Evolutionary conservation across 176 grass and related monocot genomes (phyloP).

Genomic region (Carex pumila): DNA sequence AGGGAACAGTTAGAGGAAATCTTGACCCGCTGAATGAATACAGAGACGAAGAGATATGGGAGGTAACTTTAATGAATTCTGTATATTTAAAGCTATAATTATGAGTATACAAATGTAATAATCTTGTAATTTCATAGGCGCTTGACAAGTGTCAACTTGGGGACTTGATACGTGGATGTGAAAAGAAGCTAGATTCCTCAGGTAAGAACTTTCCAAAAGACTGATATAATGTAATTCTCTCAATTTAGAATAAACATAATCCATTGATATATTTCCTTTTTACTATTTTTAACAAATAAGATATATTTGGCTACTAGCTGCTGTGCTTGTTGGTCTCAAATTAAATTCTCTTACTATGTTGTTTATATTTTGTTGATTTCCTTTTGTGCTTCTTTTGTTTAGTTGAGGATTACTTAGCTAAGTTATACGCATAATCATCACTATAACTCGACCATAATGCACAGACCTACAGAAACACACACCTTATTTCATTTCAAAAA

Average conservation of each 20-base stretch:
- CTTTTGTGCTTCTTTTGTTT: neutral
- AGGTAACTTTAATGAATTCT: slow-evolving; percentile 43
- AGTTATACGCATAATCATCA: neutral
- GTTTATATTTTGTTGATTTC: neutral
- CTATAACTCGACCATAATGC: neutral
- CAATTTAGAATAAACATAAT: neutral
- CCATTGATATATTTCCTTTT: neutral
- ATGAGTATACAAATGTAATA: neutral
- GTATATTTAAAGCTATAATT: slow-evolving; percentile 7
- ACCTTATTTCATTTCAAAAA: no score
- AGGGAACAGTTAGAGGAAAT: slow-evolving; percentile 81
- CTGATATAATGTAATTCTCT: neutral
- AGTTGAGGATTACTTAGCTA: neutral
- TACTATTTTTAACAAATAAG: neutral
- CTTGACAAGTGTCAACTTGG: slow-evolving; percentile 90
- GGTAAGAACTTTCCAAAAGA: slow-evolving; percentile 35
- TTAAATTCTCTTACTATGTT: neutral
- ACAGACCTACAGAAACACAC: neutral
- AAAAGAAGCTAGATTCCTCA: slow-evolving; percentile 73
- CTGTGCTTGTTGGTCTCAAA: neutral
- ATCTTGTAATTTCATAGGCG: slow-evolving; percentile 38
- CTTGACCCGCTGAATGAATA: slow-evolving; percentile 84
- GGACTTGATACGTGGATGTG: slow-evolving; percentile 55
- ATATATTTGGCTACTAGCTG: neutral
- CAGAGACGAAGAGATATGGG: slow-evolving; percentile 67